These are phyloP conservation scores for Venturia pyrina DNA, from an alignment of 2,329 filamentous ascomycete species.

Conservation along the genomic window DNA sequence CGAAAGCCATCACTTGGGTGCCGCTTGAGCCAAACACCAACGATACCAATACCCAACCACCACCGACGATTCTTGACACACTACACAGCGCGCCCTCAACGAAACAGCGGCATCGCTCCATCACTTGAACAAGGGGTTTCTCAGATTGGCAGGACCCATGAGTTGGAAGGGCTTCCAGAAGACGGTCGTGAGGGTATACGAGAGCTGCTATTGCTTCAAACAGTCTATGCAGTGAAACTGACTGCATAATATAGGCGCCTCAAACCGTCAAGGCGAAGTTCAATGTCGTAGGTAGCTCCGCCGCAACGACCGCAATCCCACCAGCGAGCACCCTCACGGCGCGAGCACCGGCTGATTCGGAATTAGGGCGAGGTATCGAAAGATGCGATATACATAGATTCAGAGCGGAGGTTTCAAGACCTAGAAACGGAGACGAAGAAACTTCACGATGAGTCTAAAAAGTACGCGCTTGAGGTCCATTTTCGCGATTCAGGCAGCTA, in stretches of 20 bases:
- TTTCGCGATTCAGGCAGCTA: neutral
- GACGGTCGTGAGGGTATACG: constrained; percentile 68
- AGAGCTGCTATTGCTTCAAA: constrained; percentile 4
- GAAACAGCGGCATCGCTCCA: neutral
- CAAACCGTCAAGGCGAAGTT: constrained; percentile 87
- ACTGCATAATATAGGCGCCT: constrained; percentile 48
- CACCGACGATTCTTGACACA: neutral
- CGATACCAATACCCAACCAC: neutral
- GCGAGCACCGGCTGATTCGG: constrained; percentile 15
- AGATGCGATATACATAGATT: constrained; percentile 88
- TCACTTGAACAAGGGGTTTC: neutral
- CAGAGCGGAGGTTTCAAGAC: constrained; percentile 87
- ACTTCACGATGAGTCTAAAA: constrained; percentile 91
- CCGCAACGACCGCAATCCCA: constrained; percentile 2
- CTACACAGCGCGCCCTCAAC: neutral
- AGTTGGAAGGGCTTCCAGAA: constrained; percentile 97
- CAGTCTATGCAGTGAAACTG: neutral
- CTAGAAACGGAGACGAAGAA: constrained; percentile 94
- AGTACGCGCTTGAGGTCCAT: constrained; percentile 33
- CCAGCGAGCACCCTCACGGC: constrained; percentile 11
- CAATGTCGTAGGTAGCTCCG: constrained; percentile 52
- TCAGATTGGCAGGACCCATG: constrained; percentile 46
- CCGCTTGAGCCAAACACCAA: neutral
- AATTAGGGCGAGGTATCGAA: constrained; percentile 78
- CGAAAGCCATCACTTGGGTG: neutral